These are phyloP conservation scores for Graphium sp. DNA, from an alignment of 2,329 filamentous ascomycete species.

Conservation along the genomic window DNA sequence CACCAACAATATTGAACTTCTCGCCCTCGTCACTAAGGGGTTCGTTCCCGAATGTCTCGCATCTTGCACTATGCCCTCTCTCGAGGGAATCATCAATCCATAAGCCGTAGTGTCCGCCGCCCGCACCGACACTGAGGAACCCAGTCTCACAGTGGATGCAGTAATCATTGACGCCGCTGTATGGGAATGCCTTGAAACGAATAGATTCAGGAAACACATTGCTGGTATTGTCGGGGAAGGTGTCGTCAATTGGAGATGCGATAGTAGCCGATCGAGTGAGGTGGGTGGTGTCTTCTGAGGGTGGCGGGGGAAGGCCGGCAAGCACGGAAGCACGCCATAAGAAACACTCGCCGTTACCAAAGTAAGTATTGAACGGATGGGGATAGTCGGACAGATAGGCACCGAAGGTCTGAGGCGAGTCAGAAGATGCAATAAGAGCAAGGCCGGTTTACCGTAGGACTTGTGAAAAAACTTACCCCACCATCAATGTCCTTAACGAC, in stretches of 20 bases:
- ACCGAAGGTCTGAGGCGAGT: conserved; percentile 51
- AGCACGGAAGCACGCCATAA: conserved; percentile 45
- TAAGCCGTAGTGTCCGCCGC: conserved; percentile 77
- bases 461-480: conserved; percentile 36
- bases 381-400: conserved; percentile 87
- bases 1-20: conserved; percentile 80
- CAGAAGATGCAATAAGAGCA: background rate
- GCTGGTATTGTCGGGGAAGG: conserved; percentile 14
- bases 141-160: conserved; percentile 82
- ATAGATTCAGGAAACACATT: conserved; percentile 28
- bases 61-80: conserved; percentile 65
- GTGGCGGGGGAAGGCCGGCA: conserved; percentile 32
- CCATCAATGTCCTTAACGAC: conserved; percentile 66
- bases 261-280: conserved; percentile 26
- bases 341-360: conserved; percentile 89
- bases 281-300: conserved; percentile 32
- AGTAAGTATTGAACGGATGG: conserved; percentile 69
- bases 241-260: conserved; percentile 8
- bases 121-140: conserved; percentile 76
- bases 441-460: no score
- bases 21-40: conserved; percentile 80
- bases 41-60: conserved; percentile 90
- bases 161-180: conserved; percentile 91
- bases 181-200: conserved; percentile 93
- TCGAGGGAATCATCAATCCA: conserved; percentile 84